Evolutionary conservation across 2,329 filamentous ascomycete genomes (phyloP).

Genomic region (Alternaria conjuncta): DNA sequence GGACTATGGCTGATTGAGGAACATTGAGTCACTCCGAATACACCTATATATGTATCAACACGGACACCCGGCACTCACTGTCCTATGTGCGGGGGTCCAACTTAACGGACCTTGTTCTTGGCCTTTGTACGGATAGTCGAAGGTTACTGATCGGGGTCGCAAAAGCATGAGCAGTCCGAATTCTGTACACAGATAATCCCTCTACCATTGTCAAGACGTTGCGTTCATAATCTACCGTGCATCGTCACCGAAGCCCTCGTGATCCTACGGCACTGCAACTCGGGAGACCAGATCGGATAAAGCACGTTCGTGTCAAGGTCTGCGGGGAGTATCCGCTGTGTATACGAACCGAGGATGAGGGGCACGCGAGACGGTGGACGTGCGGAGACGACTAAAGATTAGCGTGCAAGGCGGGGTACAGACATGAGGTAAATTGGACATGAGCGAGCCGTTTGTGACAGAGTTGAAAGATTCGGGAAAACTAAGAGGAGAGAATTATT

Average conservation of each 20-base stretch:
- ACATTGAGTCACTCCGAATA: not conserved
- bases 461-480: not conserved
- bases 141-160: not conserved
- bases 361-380: not conserved
- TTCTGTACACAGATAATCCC: not conserved
- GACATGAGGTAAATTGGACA: not conserved
- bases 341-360: not conserved
- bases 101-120: not conserved
- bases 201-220: not conserved
- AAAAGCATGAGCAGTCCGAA: not conserved
- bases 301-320: not conserved
- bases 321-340: not conserved
- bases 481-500: not conserved
- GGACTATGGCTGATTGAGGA: not conserved
- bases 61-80: not conserved
- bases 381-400: not conserved
- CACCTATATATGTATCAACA: not conserved
- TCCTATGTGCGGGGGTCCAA: not conserved
- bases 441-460: not conserved
- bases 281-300: conserved; percentile 1
- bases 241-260: not conserved
- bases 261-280: not conserved
- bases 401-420: conserved; percentile 6
- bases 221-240: not conserved
- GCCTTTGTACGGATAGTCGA: not conserved